Evolutionary conservation across 2,329 filamentous ascomycete species (phyloP).

Genomic region (Aspergillus piperis): DNA sequence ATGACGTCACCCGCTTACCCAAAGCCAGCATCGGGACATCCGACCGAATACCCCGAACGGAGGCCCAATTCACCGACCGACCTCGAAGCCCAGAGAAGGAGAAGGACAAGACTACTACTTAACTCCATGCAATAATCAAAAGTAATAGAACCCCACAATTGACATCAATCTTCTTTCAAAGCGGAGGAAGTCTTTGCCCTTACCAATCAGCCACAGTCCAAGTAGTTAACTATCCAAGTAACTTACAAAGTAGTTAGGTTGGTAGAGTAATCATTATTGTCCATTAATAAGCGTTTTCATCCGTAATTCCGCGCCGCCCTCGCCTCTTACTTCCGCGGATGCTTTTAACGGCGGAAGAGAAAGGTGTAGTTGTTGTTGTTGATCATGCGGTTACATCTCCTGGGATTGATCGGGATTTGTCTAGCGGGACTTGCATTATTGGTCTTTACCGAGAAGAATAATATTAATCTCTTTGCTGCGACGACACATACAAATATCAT

Average conservation of each 20-base stretch:
- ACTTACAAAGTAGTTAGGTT: no score
- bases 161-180: background rate
- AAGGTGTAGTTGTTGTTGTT: background rate
- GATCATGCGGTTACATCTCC: background rate
- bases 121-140: no score
- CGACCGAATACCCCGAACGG: no score
- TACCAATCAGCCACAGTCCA: no score
- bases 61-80: background rate
- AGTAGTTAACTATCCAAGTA: no score
- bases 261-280: no score
- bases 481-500: background rate
- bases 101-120: no score
- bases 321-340: background rate
- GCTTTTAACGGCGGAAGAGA: background rate
- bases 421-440: background rate
- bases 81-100: no score
- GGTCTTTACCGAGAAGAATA: background rate
- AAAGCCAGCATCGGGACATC: no score
- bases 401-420: background rate
- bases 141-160: background rate
- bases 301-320: conserved; percentile 1
- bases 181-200: background rate
- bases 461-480: background rate
- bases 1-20: no score
- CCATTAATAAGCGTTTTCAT: background rate